Percentiles rank a stretch among this genome's conserved stretches.
These are phyloP conservation scores for Phytophthora idaei DNA, from an alignment of 352 stramenopile species.

Conservation along the genomic window DNA sequence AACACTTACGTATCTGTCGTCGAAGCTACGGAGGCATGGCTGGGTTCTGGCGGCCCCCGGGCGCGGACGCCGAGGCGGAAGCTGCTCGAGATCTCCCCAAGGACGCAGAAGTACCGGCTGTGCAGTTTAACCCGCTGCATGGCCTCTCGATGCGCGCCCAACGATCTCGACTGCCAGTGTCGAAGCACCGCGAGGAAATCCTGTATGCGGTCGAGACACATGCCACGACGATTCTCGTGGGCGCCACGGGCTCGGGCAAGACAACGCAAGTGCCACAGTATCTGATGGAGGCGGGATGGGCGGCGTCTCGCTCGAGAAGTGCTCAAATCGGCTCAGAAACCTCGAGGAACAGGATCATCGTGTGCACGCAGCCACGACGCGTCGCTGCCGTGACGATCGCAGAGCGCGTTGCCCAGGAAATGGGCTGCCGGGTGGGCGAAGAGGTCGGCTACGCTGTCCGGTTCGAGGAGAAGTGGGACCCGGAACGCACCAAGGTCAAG, in stretches of 20 bases:
- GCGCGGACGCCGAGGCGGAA: conserved; percentile 35
- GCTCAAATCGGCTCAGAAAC: not conserved
- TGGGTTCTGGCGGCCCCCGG: conserved; percentile 74
- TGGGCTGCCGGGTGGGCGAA: conserved; percentile 92
- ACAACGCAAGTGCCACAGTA: conserved; percentile 94
- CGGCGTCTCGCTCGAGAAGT: conserved; percentile 16
- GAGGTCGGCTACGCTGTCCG: conserved; percentile 98
- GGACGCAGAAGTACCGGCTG: conserved; percentile 42
- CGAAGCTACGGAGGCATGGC: conserved; percentile 17
- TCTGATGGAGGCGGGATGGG: conserved; percentile 91
- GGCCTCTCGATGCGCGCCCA: conserved; percentile 61
- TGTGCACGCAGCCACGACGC: conserved; percentile 94
- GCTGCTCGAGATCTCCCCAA: conserved; percentile 37
- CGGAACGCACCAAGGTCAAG: conserved; percentile 92
- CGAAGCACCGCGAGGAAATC: conserved; percentile 88
- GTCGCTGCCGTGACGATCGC: conserved; percentile 98
- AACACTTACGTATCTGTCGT: not conserved
- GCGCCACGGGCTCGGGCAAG: conserved; percentile 93
- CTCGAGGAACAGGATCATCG: conserved; percentile 51
- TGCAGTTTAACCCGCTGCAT: conserved; percentile 74
- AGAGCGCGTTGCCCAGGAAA: conserved; percentile 97
- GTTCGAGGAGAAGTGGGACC: conserved; percentile 96
- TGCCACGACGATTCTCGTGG: conserved; percentile 91
- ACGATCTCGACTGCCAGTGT: conserved; percentile 83
- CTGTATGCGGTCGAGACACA: conserved; percentile 91